Evolutionary conservation across 140 eudicot species (phyloP), one percentile per base, ranked within the genome.

Genomic region (Stevia rebaudiana): DNA sequence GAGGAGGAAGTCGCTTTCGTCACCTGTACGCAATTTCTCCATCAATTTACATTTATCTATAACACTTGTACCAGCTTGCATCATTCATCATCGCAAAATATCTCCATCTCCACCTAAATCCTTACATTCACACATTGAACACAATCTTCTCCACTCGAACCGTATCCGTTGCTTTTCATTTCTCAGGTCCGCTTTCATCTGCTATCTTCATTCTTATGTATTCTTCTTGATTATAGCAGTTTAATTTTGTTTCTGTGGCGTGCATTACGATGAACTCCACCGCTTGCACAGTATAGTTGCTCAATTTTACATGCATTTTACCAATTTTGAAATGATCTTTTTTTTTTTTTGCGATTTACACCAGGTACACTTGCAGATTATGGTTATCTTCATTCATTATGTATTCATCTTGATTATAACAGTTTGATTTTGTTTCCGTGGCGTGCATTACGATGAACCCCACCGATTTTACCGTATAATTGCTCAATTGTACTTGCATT

Each of bases 1-100:
- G n/a, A n/a, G n/a, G n/a, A n/a, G n/a, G n/a, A n/a, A n/a, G 76
- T 71, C 76, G 53, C 63, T 62, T 61, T 71, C 70, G 68, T 70
- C 69, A 33, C 42, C 25, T 61, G 75, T 48, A 71, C 61, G 36
- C 69, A 22, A 61, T 61, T 49, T 21, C 18, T 16, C 37, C 23
- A 22, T 60, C 31, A 46, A 68, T 54, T 42, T 11, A n/a, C 17
- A 30, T 68, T 1, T 53, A 53, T 68, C 63, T 3, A 15, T 12
- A 18, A 44, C 68, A 57, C 35, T 68, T 46, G 66, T 69, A 68
- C 30, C 74, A 36, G 31, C 51, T 35, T 28, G 24, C 12, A 69
- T 44, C 67, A 56, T n/a, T 19, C 58, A 43, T 19, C 36, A 19
- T 11, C 65, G 3, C 22, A 24, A 66, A 11, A 35, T 48, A 58